phyloP scores from a whole-genome alignment of 768 basidiomycete species.

The Tricholoma terreum region DNA sequence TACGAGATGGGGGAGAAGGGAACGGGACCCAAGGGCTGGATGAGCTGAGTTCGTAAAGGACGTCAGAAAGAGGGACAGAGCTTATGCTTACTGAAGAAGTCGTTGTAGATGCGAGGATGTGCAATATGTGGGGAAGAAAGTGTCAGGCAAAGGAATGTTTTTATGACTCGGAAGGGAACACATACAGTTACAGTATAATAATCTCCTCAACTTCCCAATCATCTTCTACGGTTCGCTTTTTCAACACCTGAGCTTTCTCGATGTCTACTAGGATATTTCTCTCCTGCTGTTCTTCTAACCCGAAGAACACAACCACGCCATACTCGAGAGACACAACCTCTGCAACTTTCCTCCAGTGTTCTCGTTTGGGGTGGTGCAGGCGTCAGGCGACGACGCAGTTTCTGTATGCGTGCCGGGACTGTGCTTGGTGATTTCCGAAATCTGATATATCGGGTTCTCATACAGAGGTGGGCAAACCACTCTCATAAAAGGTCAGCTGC shows the following conservation, averaged over 20 bases:
- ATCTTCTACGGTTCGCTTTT: conserved; percentile 54
- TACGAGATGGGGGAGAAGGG: conserved; percentile 88
- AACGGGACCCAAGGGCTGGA: conserved; percentile 86
- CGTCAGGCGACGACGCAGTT: conserved; percentile 1
- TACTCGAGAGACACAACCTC: conserved; percentile 83
- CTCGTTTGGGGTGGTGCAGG: conserved; percentile 12
- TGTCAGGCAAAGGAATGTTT: conserved; percentile 1
- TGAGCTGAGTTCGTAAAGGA: background rate
- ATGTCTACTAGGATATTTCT: conserved; percentile 82
- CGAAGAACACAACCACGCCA: conserved; percentile 92
- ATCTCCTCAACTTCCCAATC: conserved; percentile 94
- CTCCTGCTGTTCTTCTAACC: conserved; percentile 77
- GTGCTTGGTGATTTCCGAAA: conserved; percentile 10
- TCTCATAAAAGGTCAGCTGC: conserved; percentile 4
- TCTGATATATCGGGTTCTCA: conserved; percentile 12
- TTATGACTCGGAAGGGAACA: conserved; percentile 2
- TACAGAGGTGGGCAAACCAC: background rate
- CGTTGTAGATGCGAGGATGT: conserved; percentile 92
- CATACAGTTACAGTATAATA: conserved; percentile 73
- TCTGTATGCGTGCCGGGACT: conserved; percentile 8
- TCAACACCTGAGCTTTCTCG: conserved; percentile 65
- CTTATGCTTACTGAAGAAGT: conserved; percentile 94
- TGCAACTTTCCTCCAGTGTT: conserved; percentile 49
- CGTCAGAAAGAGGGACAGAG: conserved; percentile 9
- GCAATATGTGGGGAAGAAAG: conserved; percentile 53